These are phyloP conservation scores for Kodamaea leandrae DNA, from an alignment of 805 yeast genomes.

Conservation along the genomic window DNA sequence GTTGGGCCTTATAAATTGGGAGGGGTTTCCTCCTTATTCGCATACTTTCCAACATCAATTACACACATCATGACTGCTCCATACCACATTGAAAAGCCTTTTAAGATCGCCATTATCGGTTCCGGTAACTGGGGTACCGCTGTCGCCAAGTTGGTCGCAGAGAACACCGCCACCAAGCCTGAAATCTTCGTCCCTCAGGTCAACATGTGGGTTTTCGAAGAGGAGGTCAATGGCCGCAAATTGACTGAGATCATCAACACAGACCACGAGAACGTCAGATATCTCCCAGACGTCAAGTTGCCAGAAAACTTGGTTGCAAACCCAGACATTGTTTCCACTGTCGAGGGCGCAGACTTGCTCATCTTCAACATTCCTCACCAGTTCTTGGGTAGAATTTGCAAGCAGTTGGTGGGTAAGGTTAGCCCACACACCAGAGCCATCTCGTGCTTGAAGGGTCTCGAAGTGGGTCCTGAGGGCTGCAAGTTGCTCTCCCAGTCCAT, in stretches of 20 bases:
- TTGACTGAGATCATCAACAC: conserved; percentile 89
- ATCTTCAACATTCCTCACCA: conserved; percentile 98
- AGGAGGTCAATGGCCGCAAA: conserved; percentile 69
- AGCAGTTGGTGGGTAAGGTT: conserved; percentile 74
- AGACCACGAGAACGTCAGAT: conserved; percentile 90
- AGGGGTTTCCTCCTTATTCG: conserved; percentile 1
- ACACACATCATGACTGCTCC: conserved; percentile 24
- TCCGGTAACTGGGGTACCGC: conserved; percentile 99
- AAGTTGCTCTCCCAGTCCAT: conserved; percentile 77
- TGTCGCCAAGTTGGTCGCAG: conserved; percentile 92
- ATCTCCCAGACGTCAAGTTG: conserved; percentile 82
- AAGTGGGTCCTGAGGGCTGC: conserved; percentile 82
- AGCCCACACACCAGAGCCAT: conserved; percentile 76
- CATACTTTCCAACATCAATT: neutral
- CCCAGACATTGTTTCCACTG: conserved; percentile 77
- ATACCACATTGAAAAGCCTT: conserved; percentile 33
- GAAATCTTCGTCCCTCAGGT: conserved; percentile 70
- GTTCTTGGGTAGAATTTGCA: conserved; percentile 75
- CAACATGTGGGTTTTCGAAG: conserved; percentile 97
- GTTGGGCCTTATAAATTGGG: conserved; percentile 10
- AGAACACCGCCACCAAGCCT: conserved; percentile 72
- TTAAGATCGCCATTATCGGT: conserved; percentile 57
- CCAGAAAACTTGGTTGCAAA: conserved; percentile 87
- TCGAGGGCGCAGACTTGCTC: conserved; percentile 76
- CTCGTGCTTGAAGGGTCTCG: conserved; percentile 94